Base-by-base conservation (phyloP, 352 stramenopile species). In the Pythium brachiatum region DNA sequence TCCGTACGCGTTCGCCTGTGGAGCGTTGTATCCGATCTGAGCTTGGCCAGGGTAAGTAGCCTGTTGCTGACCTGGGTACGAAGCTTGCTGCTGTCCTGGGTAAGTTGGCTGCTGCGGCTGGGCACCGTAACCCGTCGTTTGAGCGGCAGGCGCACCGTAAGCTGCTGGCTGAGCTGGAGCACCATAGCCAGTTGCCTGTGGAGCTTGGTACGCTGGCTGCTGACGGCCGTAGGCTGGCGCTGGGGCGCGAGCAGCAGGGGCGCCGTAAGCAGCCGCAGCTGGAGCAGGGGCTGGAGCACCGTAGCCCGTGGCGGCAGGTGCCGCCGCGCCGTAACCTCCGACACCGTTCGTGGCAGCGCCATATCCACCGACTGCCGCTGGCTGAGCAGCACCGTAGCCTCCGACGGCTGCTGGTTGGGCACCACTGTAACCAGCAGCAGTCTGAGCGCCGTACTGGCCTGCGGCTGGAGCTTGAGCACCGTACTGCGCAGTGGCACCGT, bases 401-500 rank as follows among this genome's bases (percentile, higher is more conserved):
- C 3, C n/a, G 15, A 36, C 36, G 16, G 57, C 60, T 12, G 70
- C 61, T 53, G 72, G 51, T 60, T 81, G 68, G 39, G 68, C 60
- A 46, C 62, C 73, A 58, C 81, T 89, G 46, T 86, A 80, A 26
- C 74, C 76, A 32, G 62, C 26, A 9, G 51, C 32, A 53, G 64
- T 47, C 60, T 81, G 68, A 39, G 69, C 63, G 41, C 67, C 70
- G 51, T 79, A 89, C 48, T 86, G 78, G 21, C 70, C 74, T 36
- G 56, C 69, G 46, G 62, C 54, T 15, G 57, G 66, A 7, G 41
- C 20, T 21, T 48, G 41, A 48, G 41, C 41, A 18, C 71, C 69
- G 38, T 55, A 65, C 38, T 59, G 59, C 1, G 25, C n/a, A 36
- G 56, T 15, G 16, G 59, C 50, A 38, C 57, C 54, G 57, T 60